Base-by-base conservation (phyloP, 768 basidiomycete genomes). In the Psilocybe subaeruginosa region DNA sequence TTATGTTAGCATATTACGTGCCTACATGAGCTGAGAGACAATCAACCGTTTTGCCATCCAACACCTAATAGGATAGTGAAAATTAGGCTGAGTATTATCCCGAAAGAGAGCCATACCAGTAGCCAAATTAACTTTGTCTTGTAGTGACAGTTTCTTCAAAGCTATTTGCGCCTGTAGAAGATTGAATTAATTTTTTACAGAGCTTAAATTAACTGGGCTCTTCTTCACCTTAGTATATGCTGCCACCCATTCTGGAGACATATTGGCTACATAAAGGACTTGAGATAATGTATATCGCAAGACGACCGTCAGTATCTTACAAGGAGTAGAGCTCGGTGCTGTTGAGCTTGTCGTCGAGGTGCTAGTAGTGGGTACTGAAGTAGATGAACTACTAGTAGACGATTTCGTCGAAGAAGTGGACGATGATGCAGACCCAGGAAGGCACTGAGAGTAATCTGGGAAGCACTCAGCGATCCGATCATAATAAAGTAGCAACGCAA, bases 41-140 rank as follows among this genome's bases (percentile, higher is more conserved):
- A 14, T 30, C n/a, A 68, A 73, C 79, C 80, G 58, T 77, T 77
- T 66, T 75, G 70, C 79, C 79, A 82, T 43, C 78, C 77, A 30
- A 82, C 73, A 55, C 79, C 78, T 77, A 60, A 1, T 43, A 43
- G 5, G n/a, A 43, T 8, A 43, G 14, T 23, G 23, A 43, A 8
- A 23, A 27, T 6, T 2, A 30, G 35, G 9, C 3, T 4, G 37
- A 37, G 49, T 33, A 12, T 27, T 16, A 29, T 8, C 43, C 46
- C 39, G 17, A 31, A 17, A n/a, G 51, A n/a, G 17, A 35, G 11
- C 54, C 62, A 69, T 61, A 73, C 85, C 86, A 27, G 86, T 88
- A 0, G 80, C 82, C 12, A 88, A 71, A 58, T 80, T 80, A 30
- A 86, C 81, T 66, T 87, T 86, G 62, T 88, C 85, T 58, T 83